phyloP scores from a whole-genome alignment of 208 protist genomes.

The Acanthamoeba healyi region DNA sequence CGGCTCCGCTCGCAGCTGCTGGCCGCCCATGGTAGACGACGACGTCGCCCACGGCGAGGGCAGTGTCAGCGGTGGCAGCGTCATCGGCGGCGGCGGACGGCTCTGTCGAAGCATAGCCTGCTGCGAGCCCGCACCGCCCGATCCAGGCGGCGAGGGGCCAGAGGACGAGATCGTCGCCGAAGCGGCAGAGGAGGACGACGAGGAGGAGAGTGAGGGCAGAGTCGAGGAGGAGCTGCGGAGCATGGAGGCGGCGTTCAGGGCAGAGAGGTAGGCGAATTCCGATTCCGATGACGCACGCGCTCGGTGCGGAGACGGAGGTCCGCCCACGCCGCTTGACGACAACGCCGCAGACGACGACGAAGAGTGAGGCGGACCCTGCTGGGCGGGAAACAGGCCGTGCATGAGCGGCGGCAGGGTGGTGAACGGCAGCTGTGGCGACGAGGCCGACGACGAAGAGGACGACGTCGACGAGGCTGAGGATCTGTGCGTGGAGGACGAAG shows the following conservation, averaged over 20 bases:
- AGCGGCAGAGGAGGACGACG: background rate
- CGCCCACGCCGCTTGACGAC: background rate
- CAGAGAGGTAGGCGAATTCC: background rate
- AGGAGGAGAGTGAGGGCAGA: background rate
- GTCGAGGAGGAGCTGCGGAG: background rate
- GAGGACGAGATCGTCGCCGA: background rate
- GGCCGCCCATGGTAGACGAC: background rate
- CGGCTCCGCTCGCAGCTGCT: too few species aligned
- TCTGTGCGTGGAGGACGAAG: background rate
- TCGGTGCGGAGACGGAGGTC: background rate
- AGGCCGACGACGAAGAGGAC: background rate
- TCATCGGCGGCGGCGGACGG: background rate
- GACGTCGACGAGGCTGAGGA: background rate
- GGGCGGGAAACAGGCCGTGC: background rate
- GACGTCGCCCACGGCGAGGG: background rate
- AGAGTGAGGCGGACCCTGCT: background rate
- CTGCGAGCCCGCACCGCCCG: background rate
- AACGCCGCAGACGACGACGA: background rate
- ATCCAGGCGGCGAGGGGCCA: background rate
- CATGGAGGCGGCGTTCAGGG: background rate
- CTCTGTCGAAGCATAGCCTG: background rate
- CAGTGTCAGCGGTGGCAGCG: background rate
- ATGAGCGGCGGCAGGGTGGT: background rate
- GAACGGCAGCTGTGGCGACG: background rate
- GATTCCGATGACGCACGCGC: background rate